Percentiles rank a stretch among this genome's conserved stretches.
Evolutionary conservation across 345 rosid genomes (phyloP).

Genomic region (Murraya paniculata): DNA sequence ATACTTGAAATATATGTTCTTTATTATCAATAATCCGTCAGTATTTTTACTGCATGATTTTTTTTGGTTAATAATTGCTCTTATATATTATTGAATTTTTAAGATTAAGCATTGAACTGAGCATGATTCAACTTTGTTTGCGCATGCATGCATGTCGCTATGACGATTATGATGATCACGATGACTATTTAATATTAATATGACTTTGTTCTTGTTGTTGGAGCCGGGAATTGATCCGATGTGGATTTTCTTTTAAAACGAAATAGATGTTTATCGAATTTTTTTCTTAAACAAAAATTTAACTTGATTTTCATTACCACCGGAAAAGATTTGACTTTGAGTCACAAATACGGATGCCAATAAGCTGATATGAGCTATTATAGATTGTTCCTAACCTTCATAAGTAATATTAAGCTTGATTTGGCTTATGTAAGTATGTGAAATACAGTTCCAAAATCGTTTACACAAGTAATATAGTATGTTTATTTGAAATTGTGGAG

Average conservation of each 20-base stretch:
- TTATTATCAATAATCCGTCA: background rate
- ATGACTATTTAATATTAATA: background rate
- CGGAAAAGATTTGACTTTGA: background rate
- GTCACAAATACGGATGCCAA: too few species aligned
- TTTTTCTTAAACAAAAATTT: background rate
- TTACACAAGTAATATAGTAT: background rate
- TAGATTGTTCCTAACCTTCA: background rate
- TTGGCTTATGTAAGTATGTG: background rate
- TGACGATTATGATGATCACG: background rate
- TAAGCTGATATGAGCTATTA: background rate
- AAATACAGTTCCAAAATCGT: background rate
- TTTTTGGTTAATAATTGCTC: background rate
- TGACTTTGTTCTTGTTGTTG: background rate
- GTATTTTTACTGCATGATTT: background rate
- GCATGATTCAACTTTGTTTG: background rate
- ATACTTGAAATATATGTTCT: background rate
- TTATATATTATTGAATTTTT: background rate
- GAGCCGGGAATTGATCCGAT: background rate
- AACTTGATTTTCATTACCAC: background rate
- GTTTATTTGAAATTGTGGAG: background rate
- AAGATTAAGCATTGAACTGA: background rate
- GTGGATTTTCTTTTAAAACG: background rate
- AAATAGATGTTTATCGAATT: background rate
- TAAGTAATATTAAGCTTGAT: background rate
- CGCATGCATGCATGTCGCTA: slow-evolving; percentile 22